A percentile compares a stretch with the other conserved stretches of the same genome.
Evolutionary conservation across 164 flowering plant genomes (phyloP).

Genomic region (Echeveria elegans): DNA sequence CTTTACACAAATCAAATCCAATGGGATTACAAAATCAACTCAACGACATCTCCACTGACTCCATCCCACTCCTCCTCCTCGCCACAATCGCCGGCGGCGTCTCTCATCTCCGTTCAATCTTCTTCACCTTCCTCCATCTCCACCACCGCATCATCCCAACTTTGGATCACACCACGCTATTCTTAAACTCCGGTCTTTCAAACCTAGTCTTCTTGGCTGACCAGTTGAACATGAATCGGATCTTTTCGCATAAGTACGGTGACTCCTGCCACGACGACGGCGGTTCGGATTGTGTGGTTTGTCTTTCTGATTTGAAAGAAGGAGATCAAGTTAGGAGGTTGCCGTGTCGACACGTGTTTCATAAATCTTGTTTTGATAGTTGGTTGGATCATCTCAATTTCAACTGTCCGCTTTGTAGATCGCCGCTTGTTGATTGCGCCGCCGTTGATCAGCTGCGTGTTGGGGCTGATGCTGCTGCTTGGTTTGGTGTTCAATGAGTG

Average conservation of each 20-base stretch:
- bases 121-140: slow-evolving; percentile 15
- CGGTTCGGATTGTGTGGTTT: slow-evolving; percentile 47
- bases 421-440: slow-evolving; percentile 25
- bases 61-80: slow-evolving; percentile 44
- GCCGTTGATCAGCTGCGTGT: slow-evolving; percentile 21
- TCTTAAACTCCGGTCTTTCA: slow-evolving; percentile 42
- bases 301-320: slow-evolving; percentile 35
- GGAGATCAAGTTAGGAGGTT: slow-evolving; percentile 62
- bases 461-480: slow-evolving; percentile 4
- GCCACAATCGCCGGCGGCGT: slow-evolving; percentile 42
- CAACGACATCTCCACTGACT: slow-evolving; percentile 59
- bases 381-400: slow-evolving; percentile 60
- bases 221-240: slow-evolving; percentile 36
- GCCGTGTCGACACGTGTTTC: slow-evolving; percentile 67
- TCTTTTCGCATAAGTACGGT: slow-evolving; percentile 21
- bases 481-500: slow-evolving; percentile 5
- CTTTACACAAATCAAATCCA: neutral
- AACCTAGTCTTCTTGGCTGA: slow-evolving; percentile 38
- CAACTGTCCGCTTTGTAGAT: slow-evolving; percentile 72
- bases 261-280: neutral
- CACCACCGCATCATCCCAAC: neutral
- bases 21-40: slow-evolving; percentile 61
- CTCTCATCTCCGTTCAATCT: slow-evolving; percentile 17
- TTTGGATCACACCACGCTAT: slow-evolving; percentile 12
- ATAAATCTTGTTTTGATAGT: slow-evolving; percentile 61